Evolutionary conservation across 164 flowering plant genomes (phyloP).

Genomic region (Vitis amurensis): DNA sequence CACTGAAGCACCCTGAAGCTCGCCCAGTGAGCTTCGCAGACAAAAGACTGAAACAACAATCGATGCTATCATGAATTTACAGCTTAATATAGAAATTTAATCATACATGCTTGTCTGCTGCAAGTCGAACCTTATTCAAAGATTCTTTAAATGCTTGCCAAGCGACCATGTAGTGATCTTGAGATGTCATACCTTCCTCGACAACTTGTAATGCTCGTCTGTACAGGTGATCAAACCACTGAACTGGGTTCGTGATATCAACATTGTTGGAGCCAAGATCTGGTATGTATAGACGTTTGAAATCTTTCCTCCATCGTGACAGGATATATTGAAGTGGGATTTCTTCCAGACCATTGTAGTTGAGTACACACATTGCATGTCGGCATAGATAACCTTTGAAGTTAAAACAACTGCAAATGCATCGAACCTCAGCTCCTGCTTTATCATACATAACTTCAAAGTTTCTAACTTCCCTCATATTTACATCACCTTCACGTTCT

Average conservation of each 20-base stretch:
- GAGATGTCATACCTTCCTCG: slow-evolving; percentile 55
- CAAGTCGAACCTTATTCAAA: slow-evolving; percentile 55
- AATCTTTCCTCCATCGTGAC: slow-evolving; percentile 68
- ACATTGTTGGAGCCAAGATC: slow-evolving; percentile 37
- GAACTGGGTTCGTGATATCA: slow-evolving; percentile 53
- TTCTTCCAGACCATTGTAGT: slow-evolving; percentile 47
- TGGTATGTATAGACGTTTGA: slow-evolving; percentile 45
- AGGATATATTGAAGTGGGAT: slow-evolving; percentile 56
- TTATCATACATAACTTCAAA: slow-evolving; percentile 62
- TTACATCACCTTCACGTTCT: slow-evolving; percentile 41
- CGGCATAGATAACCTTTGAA: slow-evolving; percentile 58
- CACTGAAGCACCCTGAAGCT: no score
- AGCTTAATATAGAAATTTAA: no score
- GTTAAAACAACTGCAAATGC: slow-evolving; percentile 57
- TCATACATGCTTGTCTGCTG: slow-evolving; percentile 37
- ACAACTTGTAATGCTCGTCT: slow-evolving; percentile 54
- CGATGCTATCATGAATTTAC: no score
- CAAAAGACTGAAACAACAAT: no score
- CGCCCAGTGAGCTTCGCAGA: no score
- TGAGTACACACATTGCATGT: slow-evolving; percentile 54
- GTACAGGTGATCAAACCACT: slow-evolving; percentile 62
- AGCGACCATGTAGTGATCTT: slow-evolving; percentile 53
- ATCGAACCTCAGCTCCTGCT: slow-evolving; percentile 46
- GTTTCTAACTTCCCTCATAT: slow-evolving; percentile 19
- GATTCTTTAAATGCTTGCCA: slow-evolving; percentile 64